A percentile compares a stretch with the other conserved stretches of the same genome.
These are phyloP conservation scores for Chlorociboria aeruginascens DNA, from an alignment of 495 filamentous ascomycete genomes.

Conservation along the genomic window DNA sequence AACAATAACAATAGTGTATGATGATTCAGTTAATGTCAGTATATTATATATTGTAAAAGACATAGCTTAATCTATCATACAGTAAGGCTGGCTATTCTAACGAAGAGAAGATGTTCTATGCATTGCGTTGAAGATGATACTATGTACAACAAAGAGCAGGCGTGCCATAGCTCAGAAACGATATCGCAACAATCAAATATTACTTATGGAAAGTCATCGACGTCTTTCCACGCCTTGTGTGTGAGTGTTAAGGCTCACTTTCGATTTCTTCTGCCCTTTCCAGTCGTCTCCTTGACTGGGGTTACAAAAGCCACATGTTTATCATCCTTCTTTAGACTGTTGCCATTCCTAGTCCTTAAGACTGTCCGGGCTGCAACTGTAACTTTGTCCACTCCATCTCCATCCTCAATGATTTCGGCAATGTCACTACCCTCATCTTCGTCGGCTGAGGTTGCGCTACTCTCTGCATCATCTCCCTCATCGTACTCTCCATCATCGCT, in stretches of 20 bases:
- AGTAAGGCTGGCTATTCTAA: slow-evolving; percentile 9
- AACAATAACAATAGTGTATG: too few relatives aligned
- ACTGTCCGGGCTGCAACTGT: slow-evolving; percentile 15
- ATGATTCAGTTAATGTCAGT: too few relatives aligned
- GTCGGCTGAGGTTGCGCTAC: slow-evolving; percentile 35
- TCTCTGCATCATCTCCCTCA: slow-evolving; percentile 37
- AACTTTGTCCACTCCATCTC: slow-evolving; percentile 24
- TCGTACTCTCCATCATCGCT: slow-evolving; percentile 78
- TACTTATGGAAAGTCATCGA: neutral
- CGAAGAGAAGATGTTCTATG: slow-evolving; percentile 14
- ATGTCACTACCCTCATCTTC: slow-evolving; percentile 34
- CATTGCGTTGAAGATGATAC: neutral
- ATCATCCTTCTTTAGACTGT: slow-evolving; percentile 29
- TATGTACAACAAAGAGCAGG: slow-evolving; percentile 1
- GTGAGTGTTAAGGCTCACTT: neutral
- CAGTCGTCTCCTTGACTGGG: slow-evolving; percentile 23
- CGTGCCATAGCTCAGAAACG: neutral
- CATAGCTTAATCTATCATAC: slow-evolving; percentile 9
- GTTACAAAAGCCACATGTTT: slow-evolving; percentile 37
- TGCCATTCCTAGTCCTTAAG: slow-evolving; percentile 17
- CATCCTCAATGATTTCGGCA: slow-evolving; percentile 39
- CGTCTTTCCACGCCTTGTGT: neutral
- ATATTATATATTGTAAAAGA: neutral
- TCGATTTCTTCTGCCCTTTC: slow-evolving; percentile 9
- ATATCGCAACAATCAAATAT: neutral